Conservation (phyloP, 176 grass and related monocot species). For the Ensete glaucum region DNA sequence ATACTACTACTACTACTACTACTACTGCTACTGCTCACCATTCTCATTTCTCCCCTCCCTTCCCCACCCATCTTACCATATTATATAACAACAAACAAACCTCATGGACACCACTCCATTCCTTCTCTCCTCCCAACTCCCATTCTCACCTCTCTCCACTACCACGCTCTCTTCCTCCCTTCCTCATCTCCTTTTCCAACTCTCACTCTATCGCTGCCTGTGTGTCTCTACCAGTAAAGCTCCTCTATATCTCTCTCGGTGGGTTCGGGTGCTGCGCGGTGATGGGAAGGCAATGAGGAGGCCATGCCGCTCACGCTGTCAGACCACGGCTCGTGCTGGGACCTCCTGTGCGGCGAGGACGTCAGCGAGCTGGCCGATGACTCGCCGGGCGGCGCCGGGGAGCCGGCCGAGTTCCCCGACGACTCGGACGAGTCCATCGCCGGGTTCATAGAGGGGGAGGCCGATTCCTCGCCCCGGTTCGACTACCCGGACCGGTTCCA, state of each 20-base stretch:
- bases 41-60: neutral
- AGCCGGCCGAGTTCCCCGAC: neutral
- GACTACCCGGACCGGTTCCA: conserved; percentile 66
- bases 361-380: neutral
- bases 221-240: neutral
- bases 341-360: conserved; percentile 15
- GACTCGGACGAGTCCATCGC: conserved; percentile 15
- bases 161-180: neutral
- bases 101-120: neutral
- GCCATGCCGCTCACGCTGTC: conserved; percentile 8
- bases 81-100: neutral
- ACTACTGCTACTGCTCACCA: neutral
- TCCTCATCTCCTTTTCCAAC: neutral
- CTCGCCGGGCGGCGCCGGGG: neutral
- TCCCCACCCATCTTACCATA: neutral
- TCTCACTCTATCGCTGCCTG: neutral
- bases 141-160: neutral
- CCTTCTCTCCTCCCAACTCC: neutral
- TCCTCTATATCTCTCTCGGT: neutral
- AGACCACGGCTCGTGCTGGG: conserved; percentile 9
- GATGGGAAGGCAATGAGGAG: neutral
- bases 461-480: conserved; percentile 44
- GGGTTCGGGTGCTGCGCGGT: neutral
- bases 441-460: neutral
- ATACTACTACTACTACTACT: too few species aligned